Base-by-base conservation (phyloP, 78 protist genomes). In the Dictyostelium brefeldianum region DNA sequence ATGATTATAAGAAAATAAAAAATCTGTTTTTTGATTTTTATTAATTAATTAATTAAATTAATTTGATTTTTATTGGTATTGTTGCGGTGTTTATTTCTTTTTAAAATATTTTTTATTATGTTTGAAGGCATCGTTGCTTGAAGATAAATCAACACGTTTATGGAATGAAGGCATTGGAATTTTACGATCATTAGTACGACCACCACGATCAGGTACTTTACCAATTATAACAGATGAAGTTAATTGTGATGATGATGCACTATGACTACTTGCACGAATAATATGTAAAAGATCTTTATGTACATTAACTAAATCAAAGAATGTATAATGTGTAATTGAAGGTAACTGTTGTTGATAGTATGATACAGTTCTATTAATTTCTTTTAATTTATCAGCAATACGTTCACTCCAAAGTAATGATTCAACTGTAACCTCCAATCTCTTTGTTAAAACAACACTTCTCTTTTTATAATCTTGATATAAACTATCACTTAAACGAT, bases 91-190 rank as follows among this genome's bases (percentile, higher is more conserved):
- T 62, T 62, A 62, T 62, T 67, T 67, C 47, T 67, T 67, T 67
- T 67, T 67, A 67, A 67, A 67, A 36, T 27, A 67, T 67, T 67
- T 67, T 67, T 67, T 67, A 67, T 67, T 67, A 10, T 67, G 75
- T 67, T 22, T 67, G 6, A 14, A n/a, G 31, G 48, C 29, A 29
- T 67, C 75, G 11, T 29, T 31, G 25, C 46, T 29, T 29, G 75
- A 67, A 17, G 75, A 31, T 67, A 67, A 15, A 31, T 87, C 93
- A 2, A 85, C 92, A 27, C 93, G 10, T 78, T 87, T 87, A 27
- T 87, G 93, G 78, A 87, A 87, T 11, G 93, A 87, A 27, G 93
- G 93, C 93, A 87, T 87, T 17, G 93, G 78, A 29, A 43, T n/a
- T 67, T 77, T 74, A 11, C 75, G 31, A 48, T 87, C 93, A 87